Conservation (phyloP, 1,284 basidiomycete species). For the Sanghuangporus weigelae region DNA sequence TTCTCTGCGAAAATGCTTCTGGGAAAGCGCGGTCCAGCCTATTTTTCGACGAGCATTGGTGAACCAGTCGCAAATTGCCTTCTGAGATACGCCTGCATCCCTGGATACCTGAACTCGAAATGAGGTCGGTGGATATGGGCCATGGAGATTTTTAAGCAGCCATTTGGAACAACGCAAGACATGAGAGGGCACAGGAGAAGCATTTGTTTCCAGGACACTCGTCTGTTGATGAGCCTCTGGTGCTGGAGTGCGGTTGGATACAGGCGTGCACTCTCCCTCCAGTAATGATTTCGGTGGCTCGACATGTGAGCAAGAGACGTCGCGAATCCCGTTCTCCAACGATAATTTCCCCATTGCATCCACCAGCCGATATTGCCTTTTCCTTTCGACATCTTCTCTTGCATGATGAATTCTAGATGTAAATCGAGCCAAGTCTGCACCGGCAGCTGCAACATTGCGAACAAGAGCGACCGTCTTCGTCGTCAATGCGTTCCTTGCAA, state of each 20-base stretch:
- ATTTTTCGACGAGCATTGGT: slow-evolving; percentile 44
- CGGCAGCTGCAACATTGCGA: not conserved
- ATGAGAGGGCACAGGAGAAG: not conserved
- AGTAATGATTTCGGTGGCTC: not conserved
- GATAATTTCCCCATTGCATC: not conserved
- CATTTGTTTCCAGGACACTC: not conserved
- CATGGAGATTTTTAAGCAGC: slow-evolving; percentile 41
- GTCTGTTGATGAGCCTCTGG: not conserved
- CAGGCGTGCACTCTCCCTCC: not conserved
- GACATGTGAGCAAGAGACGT: not conserved
- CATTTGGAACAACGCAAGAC: slow-evolving; percentile 26
- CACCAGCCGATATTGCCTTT: not conserved
- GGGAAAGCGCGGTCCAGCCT: slow-evolving; percentile 44
- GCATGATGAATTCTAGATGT: not conserved
- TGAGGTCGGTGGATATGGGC: slow-evolving; percentile 41
- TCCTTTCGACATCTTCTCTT: not conserved
- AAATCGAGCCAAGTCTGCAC: not conserved
- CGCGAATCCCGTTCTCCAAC: not conserved
- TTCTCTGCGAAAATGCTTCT: slow-evolving; percentile 32
- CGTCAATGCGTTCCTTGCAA: not conserved
- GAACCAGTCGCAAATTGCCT: slow-evolving; percentile 47
- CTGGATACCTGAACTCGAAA: slow-evolving; percentile 28
- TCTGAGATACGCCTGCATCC: slow-evolving; percentile 22
- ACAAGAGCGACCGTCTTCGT: not conserved
- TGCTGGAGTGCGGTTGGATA: not conserved